Conservation (phyloP, 352 stramenopile species). For the Phytophthora ohioensis region DNA sequence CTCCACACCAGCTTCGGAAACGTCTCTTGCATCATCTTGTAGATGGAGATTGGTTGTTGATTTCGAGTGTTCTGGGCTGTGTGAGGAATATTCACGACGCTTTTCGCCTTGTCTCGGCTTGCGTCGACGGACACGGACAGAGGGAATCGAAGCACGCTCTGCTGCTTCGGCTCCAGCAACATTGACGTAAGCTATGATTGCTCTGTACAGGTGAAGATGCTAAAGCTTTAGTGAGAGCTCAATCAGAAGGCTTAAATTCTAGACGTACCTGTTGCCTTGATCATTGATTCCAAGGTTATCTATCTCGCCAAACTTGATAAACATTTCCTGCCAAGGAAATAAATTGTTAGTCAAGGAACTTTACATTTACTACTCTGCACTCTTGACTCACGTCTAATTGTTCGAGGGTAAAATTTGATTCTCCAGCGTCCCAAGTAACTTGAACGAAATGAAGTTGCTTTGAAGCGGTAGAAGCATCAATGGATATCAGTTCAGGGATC, state of each 20-base stretch:
- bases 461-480: background rate
- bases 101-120: slow-evolving; percentile 39
- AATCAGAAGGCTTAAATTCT: background rate
- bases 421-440: slow-evolving; percentile 43
- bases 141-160: slow-evolving; percentile 24
- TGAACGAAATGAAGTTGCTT: slow-evolving; percentile 49
- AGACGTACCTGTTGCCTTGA: slow-evolving; percentile 36
- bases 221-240: background rate
- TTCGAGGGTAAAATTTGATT: slow-evolving; percentile 27
- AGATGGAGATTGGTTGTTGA: background rate
- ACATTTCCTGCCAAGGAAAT: slow-evolving; percentile 29
- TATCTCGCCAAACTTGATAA: slow-evolving; percentile 40
- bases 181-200: slow-evolving; percentile 45
- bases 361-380: background rate
- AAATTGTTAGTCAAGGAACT: background rate
- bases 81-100: slow-evolving; percentile 18
- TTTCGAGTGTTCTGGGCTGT: slow-evolving; percentile 10
- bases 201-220: slow-evolving; percentile 15
- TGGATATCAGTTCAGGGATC: slow-evolving; percentile 34
- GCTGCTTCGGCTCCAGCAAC: slow-evolving; percentile 32
- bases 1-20: background rate
- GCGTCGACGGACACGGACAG: slow-evolving; percentile 38
- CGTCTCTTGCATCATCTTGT: background rate
- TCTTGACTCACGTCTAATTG: slow-evolving; percentile 36
- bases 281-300: slow-evolving; percentile 39